Evolutionary conservation across 139 green algal genomes (phyloP).

Genomic region (Chlamydomonas sp.): DNA sequence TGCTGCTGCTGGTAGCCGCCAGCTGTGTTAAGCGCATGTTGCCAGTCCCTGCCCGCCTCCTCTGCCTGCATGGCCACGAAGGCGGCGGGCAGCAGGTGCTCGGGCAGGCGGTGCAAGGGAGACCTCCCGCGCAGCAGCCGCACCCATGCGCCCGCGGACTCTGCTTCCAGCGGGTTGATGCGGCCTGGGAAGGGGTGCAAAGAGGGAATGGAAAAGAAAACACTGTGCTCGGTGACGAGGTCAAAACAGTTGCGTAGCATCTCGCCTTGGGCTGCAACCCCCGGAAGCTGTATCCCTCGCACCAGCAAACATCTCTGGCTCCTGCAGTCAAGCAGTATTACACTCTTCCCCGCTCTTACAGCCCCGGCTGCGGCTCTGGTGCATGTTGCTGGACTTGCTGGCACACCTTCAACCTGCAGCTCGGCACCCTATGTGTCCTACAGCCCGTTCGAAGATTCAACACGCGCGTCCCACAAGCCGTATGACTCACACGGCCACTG

Average conservation of each 20-base stretch:
- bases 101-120: conserved; percentile 8
- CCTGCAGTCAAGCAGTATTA: too few relatives aligned
- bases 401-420: too few relatives aligned
- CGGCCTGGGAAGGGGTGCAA: not conserved
- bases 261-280: not conserved
- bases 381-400: too few relatives aligned
- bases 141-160: conserved; percentile 16
- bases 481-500: not conserved
- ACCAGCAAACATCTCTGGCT: not conserved
- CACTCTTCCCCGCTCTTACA: too few relatives aligned
- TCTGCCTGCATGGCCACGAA: conserved; percentile 28
- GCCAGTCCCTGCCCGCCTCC: not conserved
- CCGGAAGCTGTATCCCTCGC: not conserved
- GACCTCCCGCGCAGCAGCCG: conserved; percentile 1
- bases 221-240: not conserved
- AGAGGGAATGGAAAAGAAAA: not conserved
- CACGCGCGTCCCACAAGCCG: not conserved
- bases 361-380: too few relatives aligned
- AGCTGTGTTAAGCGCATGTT: too few relatives aligned
- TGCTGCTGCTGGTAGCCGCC: too few relatives aligned
- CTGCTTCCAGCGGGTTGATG: conserved; percentile 34
- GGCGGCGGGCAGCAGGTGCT: conserved; percentile 1
- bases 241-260: not conserved
- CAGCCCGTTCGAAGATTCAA: too few relatives aligned
- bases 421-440: too few relatives aligned